Evolutionary conservation across 208 protist genomes (phyloP), one percentile per base, ranked within the genome.

Genomic region (Leishmania tropica): DNA sequence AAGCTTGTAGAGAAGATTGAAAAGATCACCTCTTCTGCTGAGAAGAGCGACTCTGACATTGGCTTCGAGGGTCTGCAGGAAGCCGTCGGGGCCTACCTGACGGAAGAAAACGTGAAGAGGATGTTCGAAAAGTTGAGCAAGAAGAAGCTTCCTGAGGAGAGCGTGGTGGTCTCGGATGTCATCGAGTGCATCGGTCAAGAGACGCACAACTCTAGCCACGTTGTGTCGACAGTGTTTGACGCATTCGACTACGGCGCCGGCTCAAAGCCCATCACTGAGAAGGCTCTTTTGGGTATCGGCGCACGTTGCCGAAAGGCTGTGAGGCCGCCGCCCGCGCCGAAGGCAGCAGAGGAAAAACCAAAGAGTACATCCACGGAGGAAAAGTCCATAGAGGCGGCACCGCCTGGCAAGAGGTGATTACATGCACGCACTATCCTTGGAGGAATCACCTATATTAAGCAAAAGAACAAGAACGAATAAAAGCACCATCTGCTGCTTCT

Each of bases 151-250:
- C 89, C 90, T 35, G 93, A 91, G 62, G 90, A 98, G 85, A 84
- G 79, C 60, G 88, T 98, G 42, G 88, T 94, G 31, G 93, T 98
- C 1, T 92, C 92, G 1, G 95, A 96, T 83, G 93, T 92, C 19
- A 96, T 96, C 80, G 93, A 98, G 67, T 90, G 83, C 76, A 93
- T 98, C 71, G 95, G 92, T 47, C 90, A 90, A 62, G 91, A 96
- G 70, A 96, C 92, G 0, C 92, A 96, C 86, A 93, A 91, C 79
- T 98, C 95, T 78, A 96, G 88, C 35, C 95, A 98, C 85, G 88
- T 94, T 60, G 92, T 98, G 53, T 98, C 95, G 21, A 98, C 88
- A 53, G 83, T 98, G 40, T 96, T 98, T 85, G 95, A 98, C 79
- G 92, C 92, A 1, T 96, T 98, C 77, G 95, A 98, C 85, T 96